Base-by-base conservation (phyloP, 495 filamentous ascomycete species). In the Lindgomyces ingoldianus region DNA sequence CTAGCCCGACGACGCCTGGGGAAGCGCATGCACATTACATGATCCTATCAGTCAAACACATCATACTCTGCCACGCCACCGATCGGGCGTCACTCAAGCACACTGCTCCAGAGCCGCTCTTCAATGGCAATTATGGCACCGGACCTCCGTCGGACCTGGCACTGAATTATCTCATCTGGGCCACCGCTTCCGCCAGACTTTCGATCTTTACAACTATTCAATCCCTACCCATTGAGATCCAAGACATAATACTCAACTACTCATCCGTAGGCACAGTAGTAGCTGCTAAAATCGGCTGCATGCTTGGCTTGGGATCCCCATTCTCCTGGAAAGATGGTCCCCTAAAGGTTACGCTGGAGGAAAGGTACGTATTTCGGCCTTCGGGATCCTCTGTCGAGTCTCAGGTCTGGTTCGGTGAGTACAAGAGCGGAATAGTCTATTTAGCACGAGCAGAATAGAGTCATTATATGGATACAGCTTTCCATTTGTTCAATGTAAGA, bases 301-400 rank as follows among this genome's bases (percentile, higher is more conserved):
- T 61, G 57, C 57, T 61, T 61, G 57, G 57, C 57, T 61, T 61
- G 45, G 57, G 57, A 46, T 61, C 57, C 27, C 57, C 48, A 52
- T 61, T 61, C 57, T 61, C 33, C 22, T 61, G 57, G 57, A 61
- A 61, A 51, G 57, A 61, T 36, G 57, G 57, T 52, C 46, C 57
- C 46, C 14, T 61, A 30, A 51, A 29, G 57, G 57, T 61, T 61
- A 52, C 45, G 18, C 36, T 61, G 46, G 45, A 51, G 57, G 57
- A 61, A 51, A 61, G 57, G 52, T 51, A 61, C 57, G 29, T 39
- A 33, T 33, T 51, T 61, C 57, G 45, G 21, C 57, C 24, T 44
- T 61, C 57, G 27, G 45, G 46, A 27, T 61, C 57, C 24, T 51
- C 57, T 52, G 57, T 61, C 44, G 57, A 61, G 21, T 61, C 57